A percentile compares a stretch with the other conserved stretches of the same genome.
Conservation (phyloP, 148 eudicot genomes). For the Rheum nobile region DNA sequence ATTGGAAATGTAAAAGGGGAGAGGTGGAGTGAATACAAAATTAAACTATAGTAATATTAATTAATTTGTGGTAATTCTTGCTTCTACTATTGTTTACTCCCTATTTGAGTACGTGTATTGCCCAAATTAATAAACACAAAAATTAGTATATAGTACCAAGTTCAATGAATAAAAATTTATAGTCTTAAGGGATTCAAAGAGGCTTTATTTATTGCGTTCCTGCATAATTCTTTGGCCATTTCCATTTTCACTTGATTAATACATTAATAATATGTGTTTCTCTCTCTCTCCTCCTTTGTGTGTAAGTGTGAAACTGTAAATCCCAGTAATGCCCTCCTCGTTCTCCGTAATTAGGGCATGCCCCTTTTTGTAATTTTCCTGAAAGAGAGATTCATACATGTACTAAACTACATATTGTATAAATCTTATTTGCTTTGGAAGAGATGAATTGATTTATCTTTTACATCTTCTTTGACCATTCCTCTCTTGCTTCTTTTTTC, state of each 20-base stretch:
- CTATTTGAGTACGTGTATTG: not conserved
- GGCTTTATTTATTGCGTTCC: slow-evolving; percentile 3
- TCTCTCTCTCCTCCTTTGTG: not conserved
- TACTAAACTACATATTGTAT: slow-evolving; percentile 8
- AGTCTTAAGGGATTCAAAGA: not conserved
- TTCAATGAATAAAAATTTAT: slow-evolving; percentile 2
- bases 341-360: not conserved
- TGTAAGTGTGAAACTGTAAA: not conserved
- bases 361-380: not conserved
- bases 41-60: slow-evolving; percentile 1
- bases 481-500: slow-evolving; percentile 5
- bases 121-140: not conserved
- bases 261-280: not conserved
- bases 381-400: slow-evolving; percentile 1
- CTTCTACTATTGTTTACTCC: not conserved
- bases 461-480: slow-evolving; percentile 16
- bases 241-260: not conserved
- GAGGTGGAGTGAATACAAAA: slow-evolving; percentile 2
- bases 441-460: slow-evolving; percentile 14
- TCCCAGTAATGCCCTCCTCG: not conserved
- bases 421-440: slow-evolving; percentile 23
- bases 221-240: not conserved
- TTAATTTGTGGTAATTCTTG: not conserved
- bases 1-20: slow-evolving; percentile 8
- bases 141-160: not conserved